Evolutionary conservation across 2,329 filamentous ascomycete genomes (phyloP), one percentile per base, ranked within the genome.

Genomic region (Cyphellophora europaea): DNA sequence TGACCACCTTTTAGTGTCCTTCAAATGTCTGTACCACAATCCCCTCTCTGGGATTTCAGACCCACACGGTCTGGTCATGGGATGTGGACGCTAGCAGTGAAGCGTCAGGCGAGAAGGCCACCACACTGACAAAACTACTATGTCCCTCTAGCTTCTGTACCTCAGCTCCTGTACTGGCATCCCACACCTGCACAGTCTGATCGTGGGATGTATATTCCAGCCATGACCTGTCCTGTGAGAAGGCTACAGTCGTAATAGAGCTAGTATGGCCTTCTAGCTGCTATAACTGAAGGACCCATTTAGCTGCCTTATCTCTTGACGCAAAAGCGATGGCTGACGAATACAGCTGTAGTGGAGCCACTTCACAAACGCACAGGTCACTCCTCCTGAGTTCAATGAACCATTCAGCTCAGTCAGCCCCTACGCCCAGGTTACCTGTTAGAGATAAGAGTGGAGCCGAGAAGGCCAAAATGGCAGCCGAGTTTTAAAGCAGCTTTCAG

Each of bases 61-160:
- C 33, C 31, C 25, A 11, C 11, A 38, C 28, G 2, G 48, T 53
- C 0, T 32, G 28, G 32, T 55, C 50, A 14, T 35, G 12, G 3
- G 53, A 54, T 25, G 30, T 47, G 3, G 53, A 53, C 1, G 46
- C 49, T 5, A 56, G 30, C 14, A 41, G 29, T n/a, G 41, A 42
- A 14, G 47, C 40, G 30, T 53, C 48, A 5, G 38, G 44, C 5
- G 51, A 54, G 37, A 56, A 57, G 3, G 43, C 47, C 18, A 54
- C 39, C 12, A 37, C 30, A 4, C 6, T 34, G 28, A 55, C 42
- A 5, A 11, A 36, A 11, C 19, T 30, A 3, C 36, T 44, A 32
- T 55, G 45, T n/a, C 48, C 45, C 19, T 44, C 33, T 13, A 51
- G 42, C 11, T 31, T 49, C 17, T 41, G 37, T 11, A 36, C 10